phyloP scores from a whole-genome alignment of 495 filamentous ascomycete species.

The Hyaloscypha finlandica region DNA sequence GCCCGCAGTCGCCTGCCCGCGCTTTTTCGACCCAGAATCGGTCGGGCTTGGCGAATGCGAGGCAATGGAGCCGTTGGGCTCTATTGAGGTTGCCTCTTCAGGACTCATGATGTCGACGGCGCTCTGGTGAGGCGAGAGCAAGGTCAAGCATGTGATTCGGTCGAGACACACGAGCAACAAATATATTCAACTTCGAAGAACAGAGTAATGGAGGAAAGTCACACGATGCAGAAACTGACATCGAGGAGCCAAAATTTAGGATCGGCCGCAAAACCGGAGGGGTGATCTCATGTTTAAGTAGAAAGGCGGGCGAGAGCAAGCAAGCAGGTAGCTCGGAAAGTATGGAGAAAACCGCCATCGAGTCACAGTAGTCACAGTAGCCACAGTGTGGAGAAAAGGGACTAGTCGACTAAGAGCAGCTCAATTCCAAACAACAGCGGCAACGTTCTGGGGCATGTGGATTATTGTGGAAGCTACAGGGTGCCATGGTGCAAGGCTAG shows the following conservation, averaged over 20 bases:
- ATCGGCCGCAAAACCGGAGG: conserved; percentile 12
- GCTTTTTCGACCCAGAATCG: conserved; percentile 24
- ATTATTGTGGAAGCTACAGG: not conserved
- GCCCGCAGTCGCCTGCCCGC: conserved; percentile 7
- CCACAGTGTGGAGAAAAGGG: conserved; percentile 12
- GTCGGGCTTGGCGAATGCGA: conserved; percentile 19
- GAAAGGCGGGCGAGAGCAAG: not conserved
- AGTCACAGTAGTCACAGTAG: conserved; percentile 7
- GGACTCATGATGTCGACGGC: conserved; percentile 1
- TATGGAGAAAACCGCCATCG: conserved; percentile 11
- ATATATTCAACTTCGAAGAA: not conserved
- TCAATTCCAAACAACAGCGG: not conserved
- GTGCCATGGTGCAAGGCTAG: conserved; percentile 4
- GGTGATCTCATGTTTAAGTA: conserved; percentile 18
- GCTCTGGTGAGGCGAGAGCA: conserved; percentile 5
- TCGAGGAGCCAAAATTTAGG: not conserved
- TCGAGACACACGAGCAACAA: conserved; percentile 1
- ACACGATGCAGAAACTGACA: not conserved
- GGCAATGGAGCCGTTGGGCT: conserved; percentile 7
- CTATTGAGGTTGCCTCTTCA: conserved; percentile 7
- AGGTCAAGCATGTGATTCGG: conserved; percentile 14
- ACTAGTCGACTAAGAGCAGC: not conserved
- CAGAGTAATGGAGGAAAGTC: conserved; percentile 2
- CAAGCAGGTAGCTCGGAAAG: not conserved
- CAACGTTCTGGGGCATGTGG: not conserved